Evolutionary conservation across 2,329 filamentous ascomycete species (phyloP).

Genomic region (Diaporthe helianthi): DNA sequence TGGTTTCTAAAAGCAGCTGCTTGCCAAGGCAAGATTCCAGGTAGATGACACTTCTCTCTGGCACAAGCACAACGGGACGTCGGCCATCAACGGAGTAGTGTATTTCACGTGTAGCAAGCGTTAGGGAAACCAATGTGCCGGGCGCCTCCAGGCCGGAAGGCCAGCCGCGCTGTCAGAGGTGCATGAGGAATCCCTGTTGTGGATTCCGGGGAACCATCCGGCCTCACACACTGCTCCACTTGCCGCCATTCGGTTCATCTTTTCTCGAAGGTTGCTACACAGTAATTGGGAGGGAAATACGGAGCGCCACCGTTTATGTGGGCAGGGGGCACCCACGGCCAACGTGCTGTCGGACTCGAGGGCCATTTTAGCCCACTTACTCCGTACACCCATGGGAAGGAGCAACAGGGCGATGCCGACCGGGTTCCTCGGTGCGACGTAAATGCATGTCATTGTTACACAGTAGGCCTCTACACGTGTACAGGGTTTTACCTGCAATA

Average conservation of each 20-base stretch:
- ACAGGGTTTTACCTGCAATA: no score
- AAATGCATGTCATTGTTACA: not conserved
- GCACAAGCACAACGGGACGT: conserved; percentile 6
- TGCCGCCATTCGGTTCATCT: conserved; percentile 32
- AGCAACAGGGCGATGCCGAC: not conserved
- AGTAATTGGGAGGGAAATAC: conserved; percentile 28
- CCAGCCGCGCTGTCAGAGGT: conserved; percentile 33
- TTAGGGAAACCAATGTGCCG: conserved; percentile 18
- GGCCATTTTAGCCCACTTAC: no score
- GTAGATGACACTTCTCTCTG: conserved; percentile 11
- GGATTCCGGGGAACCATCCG: conserved; percentile 32
- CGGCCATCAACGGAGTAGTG: no score
- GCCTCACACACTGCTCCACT: conserved; percentile 28
- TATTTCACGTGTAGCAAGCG: no score
- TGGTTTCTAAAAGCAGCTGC: conserved; percentile 11
- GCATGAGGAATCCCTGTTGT: conserved; percentile 30
- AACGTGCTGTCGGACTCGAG: not conserved
- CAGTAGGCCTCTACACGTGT: not conserved
- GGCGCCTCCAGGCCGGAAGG: conserved; percentile 23
- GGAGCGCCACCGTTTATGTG: conserved; percentile 22
- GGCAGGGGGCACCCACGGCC: not conserved
- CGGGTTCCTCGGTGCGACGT: not conserved
- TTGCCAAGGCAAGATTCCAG: conserved; percentile 5
- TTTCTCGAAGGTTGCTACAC: conserved; percentile 34
- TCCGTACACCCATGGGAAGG: no score